Evolutionary conservation across 257 asterid genomes (phyloP).

Genomic region (Solanum tacnaense): DNA sequence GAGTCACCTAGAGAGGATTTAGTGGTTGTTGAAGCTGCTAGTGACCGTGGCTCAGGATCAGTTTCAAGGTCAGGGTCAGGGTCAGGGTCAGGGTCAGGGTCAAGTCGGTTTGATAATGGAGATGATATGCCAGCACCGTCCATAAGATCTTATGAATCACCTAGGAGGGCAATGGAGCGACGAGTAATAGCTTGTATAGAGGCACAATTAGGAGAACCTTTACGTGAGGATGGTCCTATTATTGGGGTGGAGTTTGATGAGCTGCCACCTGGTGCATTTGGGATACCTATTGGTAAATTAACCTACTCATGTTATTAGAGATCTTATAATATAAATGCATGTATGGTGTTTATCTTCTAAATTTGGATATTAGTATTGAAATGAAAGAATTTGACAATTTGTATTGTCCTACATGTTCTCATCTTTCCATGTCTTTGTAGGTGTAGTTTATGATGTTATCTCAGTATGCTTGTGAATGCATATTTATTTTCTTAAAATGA

Average conservation of each 20-base stretch:
- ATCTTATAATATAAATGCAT: background rate
- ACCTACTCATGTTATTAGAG: background rate
- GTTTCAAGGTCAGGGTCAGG: slow-evolving; percentile 57
- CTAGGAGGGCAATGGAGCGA: slow-evolving; percentile 56
- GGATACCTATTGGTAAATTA: slow-evolving; percentile 74
- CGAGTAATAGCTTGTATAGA: slow-evolving; percentile 81
- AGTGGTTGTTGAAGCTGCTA: slow-evolving; percentile 39
- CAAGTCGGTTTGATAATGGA: slow-evolving; percentile 60
- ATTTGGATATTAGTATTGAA: background rate
- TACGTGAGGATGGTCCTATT: slow-evolving; percentile 78
- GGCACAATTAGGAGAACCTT: slow-evolving; percentile 86
- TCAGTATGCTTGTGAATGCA: background rate
- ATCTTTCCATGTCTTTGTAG: background rate
- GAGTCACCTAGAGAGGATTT: slow-evolving; percentile 48
- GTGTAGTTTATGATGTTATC: background rate
- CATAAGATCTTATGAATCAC: slow-evolving; percentile 53
- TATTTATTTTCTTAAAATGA: background rate
- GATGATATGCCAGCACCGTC: slow-evolving; percentile 44
- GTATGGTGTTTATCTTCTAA: background rate
- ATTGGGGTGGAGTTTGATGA: slow-evolving; percentile 94
- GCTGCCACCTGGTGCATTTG: slow-evolving; percentile 97
- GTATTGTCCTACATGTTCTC: background rate
- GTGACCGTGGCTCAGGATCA: slow-evolving; percentile 47
- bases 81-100: slow-evolving; percentile 51
- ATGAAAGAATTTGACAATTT: background rate